Evolutionary conservation across 2,329 filamentous ascomycete species (phyloP).

Genomic region (Colletotrichum echinochloae): DNA sequence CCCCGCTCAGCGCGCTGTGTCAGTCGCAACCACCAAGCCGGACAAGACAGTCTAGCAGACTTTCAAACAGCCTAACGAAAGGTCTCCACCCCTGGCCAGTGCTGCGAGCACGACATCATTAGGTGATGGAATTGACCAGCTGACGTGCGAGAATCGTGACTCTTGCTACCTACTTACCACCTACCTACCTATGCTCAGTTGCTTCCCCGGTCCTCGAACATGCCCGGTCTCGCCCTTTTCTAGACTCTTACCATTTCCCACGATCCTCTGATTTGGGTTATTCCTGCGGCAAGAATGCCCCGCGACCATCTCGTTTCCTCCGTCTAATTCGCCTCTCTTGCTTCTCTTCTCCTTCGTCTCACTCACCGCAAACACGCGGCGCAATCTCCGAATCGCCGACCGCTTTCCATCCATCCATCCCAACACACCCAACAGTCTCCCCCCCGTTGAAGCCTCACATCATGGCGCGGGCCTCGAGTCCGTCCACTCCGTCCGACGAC

Average conservation of each 20-base stretch:
- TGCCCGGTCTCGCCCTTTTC: conserved; percentile 4
- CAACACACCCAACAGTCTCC: neutral
- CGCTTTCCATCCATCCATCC: neutral
- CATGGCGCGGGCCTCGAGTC: conserved; percentile 37
- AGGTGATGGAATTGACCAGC: conserved; percentile 23
- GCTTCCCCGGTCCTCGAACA: conserved; percentile 8
- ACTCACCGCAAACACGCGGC: conserved; percentile 4
- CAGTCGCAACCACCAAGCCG: neutral
- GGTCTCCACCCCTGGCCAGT: conserved; percentile 8
- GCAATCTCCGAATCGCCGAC: conserved; percentile 5
- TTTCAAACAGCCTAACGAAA: conserved; percentile 13
- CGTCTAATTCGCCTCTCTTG: neutral
- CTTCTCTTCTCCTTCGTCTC: neutral
- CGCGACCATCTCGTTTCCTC: conserved; percentile 14
- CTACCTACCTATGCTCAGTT: neutral
- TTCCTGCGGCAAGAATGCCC: conserved; percentile 2
- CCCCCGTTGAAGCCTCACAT: conserved; percentile 6
- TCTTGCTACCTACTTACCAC: neutral
- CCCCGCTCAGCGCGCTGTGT: conserved; percentile 9
- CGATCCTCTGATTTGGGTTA: neutral
- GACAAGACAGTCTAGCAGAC: conserved; percentile 2
- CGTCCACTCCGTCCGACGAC: conserved; percentile 22
- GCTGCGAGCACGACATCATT: conserved; percentile 37
- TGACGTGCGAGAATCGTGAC: conserved; percentile 41
- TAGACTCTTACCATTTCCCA: neutral